Base-by-base conservation (phyloP, 768 basidiomycete species). In the Scleroderma citrinum region DNA sequence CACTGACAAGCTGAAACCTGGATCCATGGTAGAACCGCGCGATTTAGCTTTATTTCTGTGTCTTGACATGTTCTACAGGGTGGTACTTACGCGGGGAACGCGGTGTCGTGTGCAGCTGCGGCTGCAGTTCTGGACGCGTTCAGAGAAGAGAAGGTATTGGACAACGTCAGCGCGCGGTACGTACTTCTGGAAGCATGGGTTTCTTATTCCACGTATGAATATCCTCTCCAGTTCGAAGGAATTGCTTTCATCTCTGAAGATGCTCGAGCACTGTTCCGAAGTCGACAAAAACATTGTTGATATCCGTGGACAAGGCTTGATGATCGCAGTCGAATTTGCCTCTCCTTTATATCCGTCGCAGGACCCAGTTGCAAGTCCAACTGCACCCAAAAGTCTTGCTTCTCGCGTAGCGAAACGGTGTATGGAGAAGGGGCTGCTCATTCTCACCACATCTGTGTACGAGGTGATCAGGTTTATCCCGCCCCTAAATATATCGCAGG, bases 401-500 rank as follows among this genome's bases (percentile, higher is more conserved):
- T 71, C 73, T 44, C 76, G 84, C 24, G 79, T 96, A 8, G 77
- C 87, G 52, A 80, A 81, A 61, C 81, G 78, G 59, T 96, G 93
- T 66, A 73, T 91, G 53, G 87, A 92, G 63, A 85, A 88, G 63
- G 92, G 89, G 19, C 68, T 97, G 72, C 64, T 96, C 43, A 79
- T 95, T 35, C 72, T 97, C 50, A 95, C 94, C 12, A 96, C 94
- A 21, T 90, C 87, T 44, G 76, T 89, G 21, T 94, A 87, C 64
- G 87, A 94, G 64, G 85, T 86, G 13, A 72, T 96, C 50, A 75
- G 93, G 60, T 96, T 98, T 74, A 97, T 98, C 59, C 95, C 95
- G 4, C 81, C 95, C 14, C 67, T 97, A 58, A 94, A 91, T 62
- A 79, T 95, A 53, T 78, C 76, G 20, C 66, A 80, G 65, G 78